These are phyloP conservation scores for Cercospora janseana DNA, from an alignment of 2,329 filamentous ascomycete genomes.

Conservation along the genomic window DNA sequence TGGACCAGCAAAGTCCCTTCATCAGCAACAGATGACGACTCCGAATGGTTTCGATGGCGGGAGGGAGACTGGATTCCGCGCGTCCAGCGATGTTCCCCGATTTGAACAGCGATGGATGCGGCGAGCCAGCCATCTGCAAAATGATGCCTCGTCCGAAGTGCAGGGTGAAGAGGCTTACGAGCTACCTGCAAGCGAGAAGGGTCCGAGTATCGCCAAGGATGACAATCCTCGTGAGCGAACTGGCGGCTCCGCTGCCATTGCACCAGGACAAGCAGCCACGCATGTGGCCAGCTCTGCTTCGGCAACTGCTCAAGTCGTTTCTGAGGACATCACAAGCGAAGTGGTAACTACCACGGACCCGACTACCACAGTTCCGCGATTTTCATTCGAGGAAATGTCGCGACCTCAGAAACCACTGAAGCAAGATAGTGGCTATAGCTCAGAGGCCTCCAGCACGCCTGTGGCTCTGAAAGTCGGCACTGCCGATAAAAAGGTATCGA, in stretches of 20 bases:
- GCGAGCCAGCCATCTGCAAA: slow-evolving; percentile 27
- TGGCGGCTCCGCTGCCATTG: slow-evolving; percentile 10
- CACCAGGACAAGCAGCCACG: slow-evolving; percentile 31
- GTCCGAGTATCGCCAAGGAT: slow-evolving; percentile 33
- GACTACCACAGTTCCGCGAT: neutral
- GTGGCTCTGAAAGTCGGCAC: neutral
- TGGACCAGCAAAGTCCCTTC: neutral
- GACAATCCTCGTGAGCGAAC: slow-evolving; percentile 20
- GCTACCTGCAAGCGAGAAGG: slow-evolving; percentile 26
- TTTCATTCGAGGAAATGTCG: slow-evolving; percentile 4
- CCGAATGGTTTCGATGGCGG: slow-evolving; percentile 9
- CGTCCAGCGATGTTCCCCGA: slow-evolving; percentile 18
- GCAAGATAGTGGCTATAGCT: slow-evolving; percentile 39
- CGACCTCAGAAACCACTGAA: slow-evolving; percentile 22
- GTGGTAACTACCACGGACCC: slow-evolving; percentile 12
- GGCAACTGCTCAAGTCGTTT: neutral
- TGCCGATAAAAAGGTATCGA: neutral
- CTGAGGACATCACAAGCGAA: neutral
- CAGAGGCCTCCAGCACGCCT: slow-evolving; percentile 29
- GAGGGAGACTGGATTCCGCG: neutral
- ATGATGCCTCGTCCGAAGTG: slow-evolving; percentile 18
- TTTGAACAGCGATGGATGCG: slow-evolving; percentile 28
- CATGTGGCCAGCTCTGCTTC: slow-evolving; percentile 22
- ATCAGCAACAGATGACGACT: neutral
- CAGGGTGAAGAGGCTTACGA: slow-evolving; percentile 17